Evolutionary conservation across 2,329 filamentous ascomycete species (phyloP), one percentile per base, ranked within the genome.

Genomic region (Fusarium sp.): DNA sequence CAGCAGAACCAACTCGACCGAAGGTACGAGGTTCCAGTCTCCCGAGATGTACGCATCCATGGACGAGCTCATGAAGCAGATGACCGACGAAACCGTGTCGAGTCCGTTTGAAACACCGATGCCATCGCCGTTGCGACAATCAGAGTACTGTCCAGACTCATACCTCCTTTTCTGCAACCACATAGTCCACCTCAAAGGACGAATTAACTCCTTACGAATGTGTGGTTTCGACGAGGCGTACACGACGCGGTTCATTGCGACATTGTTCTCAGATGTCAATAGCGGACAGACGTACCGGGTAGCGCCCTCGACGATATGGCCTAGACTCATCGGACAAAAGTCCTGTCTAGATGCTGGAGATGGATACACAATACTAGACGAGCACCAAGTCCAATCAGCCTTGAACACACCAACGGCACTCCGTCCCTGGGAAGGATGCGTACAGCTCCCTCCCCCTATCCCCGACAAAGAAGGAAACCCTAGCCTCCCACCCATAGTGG

Each of bases 171-270:
- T 84, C 17, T 84, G 80, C 68, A 78, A 81, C 56, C 76, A 76
- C 20, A 69, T 85, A 4, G 35, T 79, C 6, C 70, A 65, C 2
- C 79, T 85, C 3, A 73, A 69, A 12, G 81, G 77, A 6, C 74
- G 78, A 2, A 63, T 85, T 52, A 68, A 75, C 37, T 81, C 82
- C 1, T 67, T 82, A 8, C 80, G 84, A 20, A 79, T 85, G 64
- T 82, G 79, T 25, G 84, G 84, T 3, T 84, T 85, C 69, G 78
- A 73, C 66, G 78, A 82, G 14, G 14, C 56, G 0, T 84, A 82
- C 68, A 79, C 80, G 0, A 65, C 75, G 30, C 66, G 63, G 10
- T 74, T 84, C 30, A 62, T 82, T 12, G 58, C 72, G 15, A 72
- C 75, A 0, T 33, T 84, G 8, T 82, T 83, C 43, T 72, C 77